Percentiles rank a stretch among this genome's conserved stretches.
Conservation (phyloP, 208 protist species). For the Giardia duodenalis region DNA sequence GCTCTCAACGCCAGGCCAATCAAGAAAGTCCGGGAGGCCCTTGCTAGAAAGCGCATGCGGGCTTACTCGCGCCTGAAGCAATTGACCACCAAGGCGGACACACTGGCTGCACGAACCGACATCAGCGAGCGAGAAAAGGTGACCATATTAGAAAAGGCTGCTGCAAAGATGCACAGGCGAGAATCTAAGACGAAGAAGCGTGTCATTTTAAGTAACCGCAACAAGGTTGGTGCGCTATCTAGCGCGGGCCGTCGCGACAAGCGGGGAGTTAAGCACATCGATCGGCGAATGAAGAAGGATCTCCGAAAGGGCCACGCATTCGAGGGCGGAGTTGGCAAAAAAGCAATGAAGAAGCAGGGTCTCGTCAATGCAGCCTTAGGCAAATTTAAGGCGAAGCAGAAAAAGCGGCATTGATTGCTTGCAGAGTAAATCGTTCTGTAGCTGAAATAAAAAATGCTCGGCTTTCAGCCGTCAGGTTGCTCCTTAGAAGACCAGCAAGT, state of each 20-base stretch:
- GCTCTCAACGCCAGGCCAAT: background rate
- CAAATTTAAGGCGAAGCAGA: background rate
- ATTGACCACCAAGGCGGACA: background rate
- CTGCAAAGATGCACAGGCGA: background rate
- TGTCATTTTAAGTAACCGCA: background rate
- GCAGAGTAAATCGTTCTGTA: no score
- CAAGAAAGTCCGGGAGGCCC: conserved; percentile 21
- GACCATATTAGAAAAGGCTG: background rate
- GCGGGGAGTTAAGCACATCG: background rate
- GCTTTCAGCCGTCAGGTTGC: no score
- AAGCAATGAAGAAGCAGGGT: background rate
- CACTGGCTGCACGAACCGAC: background rate
- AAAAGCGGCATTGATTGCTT: background rate
- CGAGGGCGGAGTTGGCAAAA: background rate
- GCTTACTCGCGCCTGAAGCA: background rate
- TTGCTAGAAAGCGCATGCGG: background rate
- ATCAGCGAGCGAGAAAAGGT: conserved; percentile 24
- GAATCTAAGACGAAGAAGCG: background rate
- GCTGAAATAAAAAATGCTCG: no score
- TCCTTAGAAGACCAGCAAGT: no score
- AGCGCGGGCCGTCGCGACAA: background rate
- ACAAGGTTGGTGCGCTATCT: background rate
- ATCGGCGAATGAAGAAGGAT: conserved; percentile 15
- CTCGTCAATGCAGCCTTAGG: background rate
- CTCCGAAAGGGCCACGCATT: background rate